A percentile compares a stretch with the other conserved stretches of the same genome.
Evolutionary conservation across 805 yeast species (phyloP).

Genomic region (Saccharomycopsis fibuligera): DNA sequence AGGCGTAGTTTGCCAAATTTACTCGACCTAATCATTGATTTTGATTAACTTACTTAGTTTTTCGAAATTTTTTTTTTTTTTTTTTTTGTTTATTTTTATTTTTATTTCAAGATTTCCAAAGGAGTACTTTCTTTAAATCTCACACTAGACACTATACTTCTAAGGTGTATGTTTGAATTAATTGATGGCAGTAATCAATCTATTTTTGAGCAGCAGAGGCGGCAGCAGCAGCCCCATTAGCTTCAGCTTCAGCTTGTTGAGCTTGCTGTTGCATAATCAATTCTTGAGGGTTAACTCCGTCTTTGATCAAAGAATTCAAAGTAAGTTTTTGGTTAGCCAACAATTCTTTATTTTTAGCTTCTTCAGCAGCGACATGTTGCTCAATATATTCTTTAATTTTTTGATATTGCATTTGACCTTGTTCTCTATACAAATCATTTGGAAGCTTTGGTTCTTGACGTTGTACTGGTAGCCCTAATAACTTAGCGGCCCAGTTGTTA

Average conservation of each 20-base stretch:
- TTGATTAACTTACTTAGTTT: too few species aligned
- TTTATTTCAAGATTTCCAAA: too few species aligned
- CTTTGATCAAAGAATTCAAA: constrained; percentile 58
- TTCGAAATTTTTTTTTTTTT: too few species aligned
- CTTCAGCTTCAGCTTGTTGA: not conserved
- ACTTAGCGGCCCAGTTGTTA: constrained; percentile 43
- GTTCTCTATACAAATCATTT: constrained; percentile 65
- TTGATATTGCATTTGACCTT: constrained; percentile 68
- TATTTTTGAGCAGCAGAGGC: too few species aligned
- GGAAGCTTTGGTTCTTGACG: constrained; percentile 53
- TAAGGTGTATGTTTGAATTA: not conserved
- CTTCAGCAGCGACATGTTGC: constrained; percentile 49
- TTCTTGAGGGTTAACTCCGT: constrained; percentile 36
- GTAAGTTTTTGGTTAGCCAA: constrained; percentile 63
- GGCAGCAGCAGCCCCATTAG: not conserved
- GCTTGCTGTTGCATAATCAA: not conserved
- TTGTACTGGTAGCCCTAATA: constrained; percentile 56
- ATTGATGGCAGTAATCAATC: not conserved
- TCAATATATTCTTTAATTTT: constrained; percentile 59
- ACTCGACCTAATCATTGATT: too few species aligned
- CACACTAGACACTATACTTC: too few species aligned
- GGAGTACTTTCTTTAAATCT: too few species aligned
- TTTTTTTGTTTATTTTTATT: too few species aligned
- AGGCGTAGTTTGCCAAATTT: too few species aligned
- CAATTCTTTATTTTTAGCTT: constrained; percentile 50